Base-by-base conservation (phyloP, 1,284 basidiomycete species). In the Melampsora americana region DNA sequence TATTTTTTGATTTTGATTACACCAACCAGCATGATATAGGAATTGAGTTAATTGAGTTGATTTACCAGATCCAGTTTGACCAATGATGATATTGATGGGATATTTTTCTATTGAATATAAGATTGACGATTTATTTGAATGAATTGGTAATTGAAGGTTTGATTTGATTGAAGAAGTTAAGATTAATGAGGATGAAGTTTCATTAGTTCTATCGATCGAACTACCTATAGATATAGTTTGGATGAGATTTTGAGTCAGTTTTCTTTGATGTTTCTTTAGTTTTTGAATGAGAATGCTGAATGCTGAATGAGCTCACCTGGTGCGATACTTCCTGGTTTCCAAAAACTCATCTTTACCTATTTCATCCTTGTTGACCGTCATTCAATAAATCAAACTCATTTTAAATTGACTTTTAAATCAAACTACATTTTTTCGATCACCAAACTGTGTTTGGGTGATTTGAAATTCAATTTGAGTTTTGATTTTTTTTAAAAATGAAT, bases 41-140 rank as follows among this genome's bases (percentile, higher is more conserved):
- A 92, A 97, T 82, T 97, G 95, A 0, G 96, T 95, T 69, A 99
- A 87, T 83, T 98, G 93, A 78, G 95, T 98, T 12, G 94, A 96
- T 85, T 99, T 99, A 76, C 96, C 95, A 77, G 92, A 96, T 4
- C 95, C 96, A 0, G 95, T 99, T 82, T 98, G 93, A 14, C 93
- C 95, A 28, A 98, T 91, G 5, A 87, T 60, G 59, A 82, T 79
- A 16, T 68, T 71, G 70, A 66, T 56, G 20, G 30, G 69, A 64
- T 79, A 61, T 12, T 69, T 53, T 56, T 74, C 59, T n/a, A 79
- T 69, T 14, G 71, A 48, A 44, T 74, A 73, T 23, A 79, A 74
- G 30, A 72, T 66, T 14, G 66, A 42, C 23, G 77, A 73, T 30
- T 79, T 77, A 62, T 77, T 39, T 6, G 77, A 66, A 44, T 77